These are phyloP conservation scores for Geosmithia morbida DNA, from an alignment of 2,329 filamentous ascomycete species.

Conservation along the genomic window DNA sequence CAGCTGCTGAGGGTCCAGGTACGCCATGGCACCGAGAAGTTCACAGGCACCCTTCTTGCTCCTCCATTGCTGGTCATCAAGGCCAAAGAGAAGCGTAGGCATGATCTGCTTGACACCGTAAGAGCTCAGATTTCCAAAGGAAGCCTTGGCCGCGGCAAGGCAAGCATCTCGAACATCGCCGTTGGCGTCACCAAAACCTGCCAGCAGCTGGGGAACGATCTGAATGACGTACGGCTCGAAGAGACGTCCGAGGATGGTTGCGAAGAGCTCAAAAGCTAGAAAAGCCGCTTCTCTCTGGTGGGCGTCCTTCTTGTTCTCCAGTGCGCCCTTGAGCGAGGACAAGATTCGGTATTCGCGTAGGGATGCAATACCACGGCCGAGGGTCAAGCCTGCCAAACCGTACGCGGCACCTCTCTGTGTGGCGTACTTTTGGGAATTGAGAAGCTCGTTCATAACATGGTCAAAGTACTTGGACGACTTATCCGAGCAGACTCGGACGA, in stretches of 20 bases:
- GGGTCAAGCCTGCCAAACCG: conserved; percentile 78
- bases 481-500: conserved; percentile 69
- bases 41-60: conserved; percentile 98
- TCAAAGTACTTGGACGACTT: conserved; percentile 70
- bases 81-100: conserved; percentile 76
- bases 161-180: conserved; percentile 86
- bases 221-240: conserved; percentile 97
- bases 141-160: conserved; percentile 84
- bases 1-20: conserved; percentile 89
- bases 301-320: conserved; percentile 91
- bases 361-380: conserved; percentile 71
- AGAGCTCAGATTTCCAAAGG: conserved; percentile 84
- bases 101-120: conserved; percentile 93
- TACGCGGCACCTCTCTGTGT: conserved; percentile 86
- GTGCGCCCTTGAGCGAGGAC: conserved; percentile 61
- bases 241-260: conserved; percentile 68
- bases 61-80: conserved; percentile 93
- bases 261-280: conserved; percentile 80
- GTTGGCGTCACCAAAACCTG: conserved; percentile 77
- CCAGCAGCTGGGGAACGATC: conserved; percentile 79
- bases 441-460: conserved; percentile 65
- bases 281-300: conserved; percentile 81
- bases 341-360: conserved; percentile 79
- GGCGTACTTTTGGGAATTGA: conserved; percentile 85
- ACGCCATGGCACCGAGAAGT: conserved; percentile 93